Base-by-base conservation (phyloP, 208 protist genomes). In the Phytomonas sp. region DNA sequence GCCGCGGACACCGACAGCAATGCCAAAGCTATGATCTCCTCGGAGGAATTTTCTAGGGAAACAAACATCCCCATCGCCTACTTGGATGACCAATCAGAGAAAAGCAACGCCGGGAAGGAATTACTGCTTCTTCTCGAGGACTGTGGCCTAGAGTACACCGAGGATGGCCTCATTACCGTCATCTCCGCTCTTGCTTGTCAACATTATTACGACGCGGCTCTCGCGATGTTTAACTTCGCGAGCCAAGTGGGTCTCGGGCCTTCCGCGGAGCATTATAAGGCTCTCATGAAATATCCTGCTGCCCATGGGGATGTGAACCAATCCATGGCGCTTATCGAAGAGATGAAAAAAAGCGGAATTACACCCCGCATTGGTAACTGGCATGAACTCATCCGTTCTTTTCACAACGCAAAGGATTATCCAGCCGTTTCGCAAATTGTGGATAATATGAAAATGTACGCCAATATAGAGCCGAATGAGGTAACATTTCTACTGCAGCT, bases 381-480 rank as follows among this genome's bases (percentile, higher is more conserved):
- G 84, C 91, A 97, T 72, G 89, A 94, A 70, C 80, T 97, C 19
- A 94, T 97, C 76, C 77, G 84, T 45, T 69, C 83, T 33, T 93
- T 95, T 73, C 78, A 94, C 72, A 72, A 85, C 37, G 83, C 82
- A n/a, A 80, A 86, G n/a, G 92, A 97, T 71, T 87, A 92, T 64
- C 76, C 79, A 14, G 89, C 89, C 31, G 89, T 94, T 8, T 75
- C 82, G 64, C 82, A 91, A 71, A 84, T 97, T 67, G 81, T 94
- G 14, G 79, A 88, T 66, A 92, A 95, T 74, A 96, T 96, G 91
- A 96, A 94, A 68, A 92, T 93, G 85, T 94, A 92, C 74, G 91
- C 87, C 33, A 96, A 96, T 66, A 91, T 96, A 63, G 91, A 96
- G 78, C 91, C 91, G 8, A 96, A 92, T 65, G 91, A 96, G 66